Percentiles rank a stretch among this genome's conserved stretches.
phyloP scores from a whole-genome alignment of 208 protist genomes.

The Wallacemonas rigidus region DNA sequence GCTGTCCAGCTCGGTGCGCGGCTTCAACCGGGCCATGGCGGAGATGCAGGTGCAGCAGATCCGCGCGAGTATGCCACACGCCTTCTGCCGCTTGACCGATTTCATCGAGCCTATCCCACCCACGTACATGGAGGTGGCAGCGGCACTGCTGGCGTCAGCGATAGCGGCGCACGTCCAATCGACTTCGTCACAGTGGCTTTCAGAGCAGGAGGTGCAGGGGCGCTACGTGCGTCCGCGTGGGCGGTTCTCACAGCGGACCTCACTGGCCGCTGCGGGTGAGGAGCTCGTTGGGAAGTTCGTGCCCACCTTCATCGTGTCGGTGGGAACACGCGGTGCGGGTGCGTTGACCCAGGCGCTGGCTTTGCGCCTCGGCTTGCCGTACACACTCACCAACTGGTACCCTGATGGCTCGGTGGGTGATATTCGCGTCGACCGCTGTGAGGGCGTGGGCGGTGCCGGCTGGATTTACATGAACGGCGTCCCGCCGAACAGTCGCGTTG shows the following conservation, averaged over 20 bases:
- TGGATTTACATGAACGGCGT: slow-evolving; percentile 39
- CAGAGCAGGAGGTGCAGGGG: slow-evolving; percentile 3
- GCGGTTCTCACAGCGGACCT: background rate
- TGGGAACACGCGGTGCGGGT: slow-evolving; percentile 27
- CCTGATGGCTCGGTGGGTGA: slow-evolving; percentile 34
- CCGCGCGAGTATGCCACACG: slow-evolving; percentile 19
- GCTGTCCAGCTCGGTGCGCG: slow-evolving; percentile 12
- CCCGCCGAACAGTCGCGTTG: slow-evolving; percentile 20
- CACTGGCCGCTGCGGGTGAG: background rate
- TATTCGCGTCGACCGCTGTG: slow-evolving; percentile 24
- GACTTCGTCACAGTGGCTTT: background rate
- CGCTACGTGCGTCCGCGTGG: slow-evolving; percentile 11
- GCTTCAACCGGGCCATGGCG: slow-evolving; percentile 13
- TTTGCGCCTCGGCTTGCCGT: slow-evolving; percentile 22
- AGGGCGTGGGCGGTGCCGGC: slow-evolving; percentile 25
- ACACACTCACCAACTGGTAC: slow-evolving; percentile 48
- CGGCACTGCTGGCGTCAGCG: slow-evolving; percentile 18
- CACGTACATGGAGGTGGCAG: slow-evolving; percentile 18
- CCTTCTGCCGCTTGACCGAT: slow-evolving; percentile 19
- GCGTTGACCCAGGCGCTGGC: slow-evolving; percentile 31
- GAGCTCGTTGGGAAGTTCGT: slow-evolving; percentile 4
- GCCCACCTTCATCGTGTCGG: slow-evolving; percentile 31
- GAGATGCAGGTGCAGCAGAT: slow-evolving; percentile 16
- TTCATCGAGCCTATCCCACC: slow-evolving; percentile 24
- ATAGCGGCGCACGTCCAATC: slow-evolving; percentile 4